Percentiles rank a stretch among this genome's conserved stretches.
Evolutionary conservation across 192 early-diverging fungal genomes (phyloP).

Genomic region (Spinellus fusiger): DNA sequence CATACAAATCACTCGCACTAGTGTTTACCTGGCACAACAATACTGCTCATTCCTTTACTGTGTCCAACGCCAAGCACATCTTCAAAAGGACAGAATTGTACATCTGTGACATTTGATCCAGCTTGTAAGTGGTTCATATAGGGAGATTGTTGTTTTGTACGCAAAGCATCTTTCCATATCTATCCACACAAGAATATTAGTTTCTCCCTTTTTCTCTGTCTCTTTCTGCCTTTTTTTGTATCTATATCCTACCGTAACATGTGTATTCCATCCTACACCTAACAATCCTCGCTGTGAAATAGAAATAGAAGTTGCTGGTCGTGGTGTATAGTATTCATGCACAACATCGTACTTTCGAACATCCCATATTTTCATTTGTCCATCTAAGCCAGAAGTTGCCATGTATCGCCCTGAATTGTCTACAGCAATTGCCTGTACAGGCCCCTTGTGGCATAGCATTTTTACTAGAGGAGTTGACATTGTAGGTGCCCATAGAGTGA

Average conservation of each 20-base stretch:
- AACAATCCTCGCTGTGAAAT: conserved; percentile 84
- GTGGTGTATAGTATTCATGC: conserved; percentile 74
- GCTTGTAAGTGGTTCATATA: conserved; percentile 82
- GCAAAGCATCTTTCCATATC: conserved; percentile 88
- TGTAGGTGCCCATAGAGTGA: conserved; percentile 88
- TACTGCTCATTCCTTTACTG: conserved; percentile 63
- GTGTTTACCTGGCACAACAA: conserved; percentile 73
- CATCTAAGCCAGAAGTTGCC: conserved; percentile 89
- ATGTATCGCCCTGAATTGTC: conserved; percentile 76
- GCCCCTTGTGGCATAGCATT: conserved; percentile 88
- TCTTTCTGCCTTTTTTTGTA: neutral
- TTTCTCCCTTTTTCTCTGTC: conserved; percentile 3
- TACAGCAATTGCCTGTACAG: conserved; percentile 79
- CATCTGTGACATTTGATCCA: conserved; percentile 39
- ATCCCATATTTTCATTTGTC: conserved; percentile 90
- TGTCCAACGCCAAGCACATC: conserved; percentile 90
- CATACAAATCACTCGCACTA: neutral
- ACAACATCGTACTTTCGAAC: conserved; percentile 75
- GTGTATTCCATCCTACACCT: conserved; percentile 74
- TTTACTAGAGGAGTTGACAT: conserved; percentile 83
- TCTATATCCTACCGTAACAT: conserved; percentile 50
- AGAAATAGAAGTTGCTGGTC: conserved; percentile 71
- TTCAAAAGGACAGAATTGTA: conserved; percentile 91
- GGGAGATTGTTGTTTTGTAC: conserved; percentile 66
- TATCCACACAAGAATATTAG: conserved; percentile 5